Evolutionary conservation across 192 early-diverging fungal genomes (phyloP), one percentile per base, ranked within the genome.

Genomic region (Funneliformis geosporum): DNA sequence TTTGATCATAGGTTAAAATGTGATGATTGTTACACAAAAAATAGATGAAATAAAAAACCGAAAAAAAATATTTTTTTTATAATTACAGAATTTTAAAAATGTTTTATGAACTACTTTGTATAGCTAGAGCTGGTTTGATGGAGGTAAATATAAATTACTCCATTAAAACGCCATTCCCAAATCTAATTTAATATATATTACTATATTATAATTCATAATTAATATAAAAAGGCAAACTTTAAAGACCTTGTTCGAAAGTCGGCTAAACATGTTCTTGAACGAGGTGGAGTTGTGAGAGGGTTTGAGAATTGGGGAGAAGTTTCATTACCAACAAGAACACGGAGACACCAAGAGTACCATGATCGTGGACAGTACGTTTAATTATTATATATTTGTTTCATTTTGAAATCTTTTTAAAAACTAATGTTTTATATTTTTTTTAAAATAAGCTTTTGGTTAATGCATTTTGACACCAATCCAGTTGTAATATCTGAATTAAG

Each of bases 301-400:
- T 93, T 98, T 83, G 88, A 93, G 75, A 92, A 92, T 80, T 85
- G 94, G 82, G 92, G 92, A 14, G 86, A 89, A 55, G 85, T 86
- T 80, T 82, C 86, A 67, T 85, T 98, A 44, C 95, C 95, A 43
- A 93, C 96, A 82, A 89, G 96, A 64, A 97, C 96, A 86, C 92
- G 94, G 86, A 87, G 93, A 78, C 97, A 97, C 82, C 95, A 96
- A 86, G 90, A 93, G 85, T 91, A 92, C 61, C 88, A 90, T 82
- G 86, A 84, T 25, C 80, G 86, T 55, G 93, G 93, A 80, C 86
- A 88, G 89, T 91, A 88, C 42, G 87, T 86, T n/a, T 47, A 28
- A 14, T 71, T 23, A 73, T 5, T 64, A 42, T 18, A 11, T 9
- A 3, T 0, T 23, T 10, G 14, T 80, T 74, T 74, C 38, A 43